Percentiles rank a stretch among this genome's conserved stretches.
phyloP scores from a whole-genome alignment of 148 eudicot species.

The Rhododendron mucronatum region DNA sequence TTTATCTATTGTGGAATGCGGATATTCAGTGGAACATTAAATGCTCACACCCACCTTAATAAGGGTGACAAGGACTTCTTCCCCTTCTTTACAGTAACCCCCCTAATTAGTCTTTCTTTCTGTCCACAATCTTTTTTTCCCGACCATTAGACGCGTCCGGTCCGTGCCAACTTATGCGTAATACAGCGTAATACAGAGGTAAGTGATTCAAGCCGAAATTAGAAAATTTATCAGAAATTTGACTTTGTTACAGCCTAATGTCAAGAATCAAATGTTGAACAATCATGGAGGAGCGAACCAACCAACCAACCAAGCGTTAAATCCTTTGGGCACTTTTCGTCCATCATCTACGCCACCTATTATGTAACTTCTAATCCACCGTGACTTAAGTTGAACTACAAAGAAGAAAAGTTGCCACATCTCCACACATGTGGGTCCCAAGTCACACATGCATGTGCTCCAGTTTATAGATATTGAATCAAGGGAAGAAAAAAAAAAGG shows the following conservation, averaged over 20 bases:
- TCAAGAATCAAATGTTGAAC: too few species aligned
- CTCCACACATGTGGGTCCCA: background rate
- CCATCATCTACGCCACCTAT: conserved; percentile 1
- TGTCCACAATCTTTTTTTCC: too few species aligned
- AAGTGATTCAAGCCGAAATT: too few species aligned
- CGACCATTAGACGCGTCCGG: too few species aligned
- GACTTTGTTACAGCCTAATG: too few species aligned
- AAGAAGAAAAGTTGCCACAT: background rate
- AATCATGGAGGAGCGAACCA: too few species aligned
- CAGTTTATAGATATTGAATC: background rate
- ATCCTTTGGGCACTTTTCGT: background rate
- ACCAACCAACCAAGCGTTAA: too few species aligned
- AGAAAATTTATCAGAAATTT: too few species aligned
- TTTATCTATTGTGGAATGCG: background rate
- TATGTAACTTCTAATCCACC: background rate
- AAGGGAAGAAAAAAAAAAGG: background rate
- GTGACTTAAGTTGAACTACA: background rate
- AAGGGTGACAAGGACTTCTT: background rate
- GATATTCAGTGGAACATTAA: background rate
- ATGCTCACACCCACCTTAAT: background rate
- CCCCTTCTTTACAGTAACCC: background rate
- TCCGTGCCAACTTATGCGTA: too few species aligned
- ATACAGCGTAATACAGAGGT: fast-evolving
- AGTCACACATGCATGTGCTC: background rate
- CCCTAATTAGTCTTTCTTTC: too few species aligned